Evolutionary conservation across 352 stramenopile genomes (phyloP).

Genomic region (Aphanomyces invadans): DNA sequence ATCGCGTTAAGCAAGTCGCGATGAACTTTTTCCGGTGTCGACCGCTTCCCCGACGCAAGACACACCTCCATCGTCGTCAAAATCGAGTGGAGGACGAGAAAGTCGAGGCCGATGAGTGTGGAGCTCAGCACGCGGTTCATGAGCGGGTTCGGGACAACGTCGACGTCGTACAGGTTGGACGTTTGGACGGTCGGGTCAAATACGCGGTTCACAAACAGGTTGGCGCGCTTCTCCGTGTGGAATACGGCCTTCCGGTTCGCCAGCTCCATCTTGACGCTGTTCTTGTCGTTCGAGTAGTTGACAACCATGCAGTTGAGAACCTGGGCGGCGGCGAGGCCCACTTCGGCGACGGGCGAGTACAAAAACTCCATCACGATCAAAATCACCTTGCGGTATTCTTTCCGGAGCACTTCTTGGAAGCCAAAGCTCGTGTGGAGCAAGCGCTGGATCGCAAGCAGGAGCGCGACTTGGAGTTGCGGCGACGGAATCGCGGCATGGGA

Average conservation of each 20-base stretch:
- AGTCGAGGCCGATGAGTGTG: constrained; percentile 73
- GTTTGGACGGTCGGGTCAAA: constrained; percentile 39
- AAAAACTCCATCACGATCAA: constrained; percentile 83
- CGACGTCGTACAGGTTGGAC: constrained; percentile 1
- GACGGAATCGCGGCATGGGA: constrained; percentile 73
- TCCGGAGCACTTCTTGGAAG: constrained; percentile 80
- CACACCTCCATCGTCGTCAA: constrained; percentile 80
- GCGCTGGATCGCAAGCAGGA: constrained; percentile 71
- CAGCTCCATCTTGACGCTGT: constrained; percentile 67
- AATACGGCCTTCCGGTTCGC: constrained; percentile 78
- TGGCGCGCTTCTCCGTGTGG: constrained; percentile 64
- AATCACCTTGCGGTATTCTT: constrained; percentile 79
- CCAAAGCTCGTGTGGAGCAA: constrained; percentile 71
- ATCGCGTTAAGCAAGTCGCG: constrained; percentile 72
- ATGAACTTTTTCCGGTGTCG: constrained; percentile 65
- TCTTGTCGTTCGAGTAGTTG: constrained; percentile 83
- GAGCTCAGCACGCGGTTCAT: constrained; percentile 58
- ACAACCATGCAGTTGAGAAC: constrained; percentile 87
- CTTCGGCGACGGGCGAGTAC: constrained; percentile 77
- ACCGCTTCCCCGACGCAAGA: constrained; percentile 78
- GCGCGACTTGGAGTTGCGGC: constrained; percentile 72
- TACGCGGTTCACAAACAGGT: constrained; percentile 70
- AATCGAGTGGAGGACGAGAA: constrained; percentile 65
- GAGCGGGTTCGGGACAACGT: not conserved
- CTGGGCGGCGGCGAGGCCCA: constrained; percentile 71